Percentiles rank a stretch among this genome's conserved stretches.
phyloP scores from a whole-genome alignment of 345 rosid genomes.

The Salix viminalis region DNA sequence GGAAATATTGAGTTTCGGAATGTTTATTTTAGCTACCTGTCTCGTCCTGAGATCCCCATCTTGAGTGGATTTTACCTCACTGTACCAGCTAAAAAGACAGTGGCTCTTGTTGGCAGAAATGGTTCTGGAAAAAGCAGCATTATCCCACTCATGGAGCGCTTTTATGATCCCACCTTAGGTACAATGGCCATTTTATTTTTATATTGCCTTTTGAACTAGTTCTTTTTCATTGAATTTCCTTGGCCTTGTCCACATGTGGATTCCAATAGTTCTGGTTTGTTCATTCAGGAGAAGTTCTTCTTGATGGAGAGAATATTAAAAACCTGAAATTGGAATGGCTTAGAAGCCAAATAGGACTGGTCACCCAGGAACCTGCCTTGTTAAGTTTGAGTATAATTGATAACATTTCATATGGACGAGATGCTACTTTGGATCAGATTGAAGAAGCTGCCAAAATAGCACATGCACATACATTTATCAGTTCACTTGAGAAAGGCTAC shows the following conservation, averaged over 20 bases:
- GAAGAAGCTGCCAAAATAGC: constrained; percentile 97
- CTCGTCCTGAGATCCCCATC: constrained; percentile 98
- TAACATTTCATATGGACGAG: constrained; percentile 85
- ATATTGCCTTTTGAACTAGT: neutral
- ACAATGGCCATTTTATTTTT: constrained; percentile 19
- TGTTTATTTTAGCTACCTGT: constrained; percentile 96
- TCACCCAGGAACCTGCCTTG: constrained; percentile 96
- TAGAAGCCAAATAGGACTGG: constrained; percentile 93
- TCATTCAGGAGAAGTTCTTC: constrained; percentile 87
- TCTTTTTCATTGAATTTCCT: constrained; percentile 3
- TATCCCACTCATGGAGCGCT: constrained; percentile 98
- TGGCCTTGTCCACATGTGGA: constrained; percentile 16
- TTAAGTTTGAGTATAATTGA: constrained; percentile 83
- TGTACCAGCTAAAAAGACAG: constrained; percentile 91
- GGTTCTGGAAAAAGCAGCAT: constrained; percentile 99
- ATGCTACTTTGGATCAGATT: constrained; percentile 77
- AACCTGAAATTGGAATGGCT: constrained; percentile 87
- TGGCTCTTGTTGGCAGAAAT: constrained; percentile 99
- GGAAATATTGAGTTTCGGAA: constrained; percentile 98
- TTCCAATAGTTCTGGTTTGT: constrained; percentile 6
- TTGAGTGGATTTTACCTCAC: constrained; percentile 97
- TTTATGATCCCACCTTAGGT: constrained; percentile 99
- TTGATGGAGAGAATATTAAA: constrained; percentile 95
- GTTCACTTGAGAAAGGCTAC: constrained; percentile 84
- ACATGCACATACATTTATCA: constrained; percentile 88